Evolutionary conservation across 1,139 yeast genomes (phyloP).

Genomic region (Saccharomycopsis phalli): DNA sequence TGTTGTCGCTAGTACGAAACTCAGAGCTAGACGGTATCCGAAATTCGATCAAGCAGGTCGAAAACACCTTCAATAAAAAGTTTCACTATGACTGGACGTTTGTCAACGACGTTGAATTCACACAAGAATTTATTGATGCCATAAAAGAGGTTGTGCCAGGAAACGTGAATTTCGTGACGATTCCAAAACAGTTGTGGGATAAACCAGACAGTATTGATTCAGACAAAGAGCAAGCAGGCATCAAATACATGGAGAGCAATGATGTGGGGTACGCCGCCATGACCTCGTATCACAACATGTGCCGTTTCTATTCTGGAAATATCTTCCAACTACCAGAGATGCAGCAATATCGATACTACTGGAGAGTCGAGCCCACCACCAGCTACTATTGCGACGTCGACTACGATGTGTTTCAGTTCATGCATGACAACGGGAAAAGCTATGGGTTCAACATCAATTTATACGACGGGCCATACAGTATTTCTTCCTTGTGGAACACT

Average conservation of each 20-base stretch:
- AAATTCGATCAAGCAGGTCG: slow-evolving; percentile 49
- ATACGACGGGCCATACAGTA: slow-evolving; percentile 60
- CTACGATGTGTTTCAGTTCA: slow-evolving; percentile 69
- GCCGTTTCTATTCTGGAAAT: slow-evolving; percentile 58
- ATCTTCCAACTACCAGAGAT: slow-evolving; percentile 58
- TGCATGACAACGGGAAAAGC: slow-evolving; percentile 52
- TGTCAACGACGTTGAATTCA: slow-evolving; percentile 61
- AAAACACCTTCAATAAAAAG: slow-evolving; percentile 54
- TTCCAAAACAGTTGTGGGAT: slow-evolving; percentile 49
- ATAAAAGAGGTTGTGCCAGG: slow-evolving; percentile 39
- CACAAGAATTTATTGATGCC: slow-evolving; percentile 41
- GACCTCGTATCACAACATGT: slow-evolving; percentile 58
- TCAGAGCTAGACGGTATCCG: slow-evolving; percentile 44
- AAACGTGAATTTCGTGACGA: slow-evolving; percentile 47
- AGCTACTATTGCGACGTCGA: slow-evolving; percentile 57
- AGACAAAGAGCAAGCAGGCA: slow-evolving; percentile 33
- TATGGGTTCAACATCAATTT: slow-evolving; percentile 65
- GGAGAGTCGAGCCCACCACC: slow-evolving; percentile 79
- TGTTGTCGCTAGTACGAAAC: slow-evolving; percentile 63
- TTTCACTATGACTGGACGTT: slow-evolving; percentile 77
- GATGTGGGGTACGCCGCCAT: slow-evolving; percentile 55
- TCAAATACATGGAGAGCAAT: slow-evolving; percentile 34
- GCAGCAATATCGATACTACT: slow-evolving; percentile 49
- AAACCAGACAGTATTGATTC: slow-evolving; percentile 51
- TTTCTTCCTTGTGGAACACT: slow-evolving; percentile 59